Evolutionary conservation across 2,329 filamentous ascomycete genomes (phyloP).

Genomic region (Exophiala lecanii-corni): DNA sequence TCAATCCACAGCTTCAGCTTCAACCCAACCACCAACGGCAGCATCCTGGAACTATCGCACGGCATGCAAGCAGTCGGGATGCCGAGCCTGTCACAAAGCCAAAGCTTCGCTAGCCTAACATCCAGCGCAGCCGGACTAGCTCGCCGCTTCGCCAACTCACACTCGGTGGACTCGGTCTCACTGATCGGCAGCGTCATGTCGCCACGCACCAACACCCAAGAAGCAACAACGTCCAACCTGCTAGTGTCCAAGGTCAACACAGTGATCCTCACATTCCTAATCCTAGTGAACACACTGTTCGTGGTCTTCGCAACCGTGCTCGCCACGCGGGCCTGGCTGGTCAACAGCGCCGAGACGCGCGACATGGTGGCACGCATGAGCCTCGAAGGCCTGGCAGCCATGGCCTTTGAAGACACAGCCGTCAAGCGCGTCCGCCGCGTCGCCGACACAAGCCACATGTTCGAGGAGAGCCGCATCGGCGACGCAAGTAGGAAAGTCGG

Average conservation of each 20-base stretch:
- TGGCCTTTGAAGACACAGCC: constrained; percentile 9
- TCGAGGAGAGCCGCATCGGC: constrained; percentile 12
- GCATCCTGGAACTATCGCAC: constrained; percentile 7
- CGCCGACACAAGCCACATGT: constrained; percentile 4
- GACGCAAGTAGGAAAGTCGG: constrained; percentile 5
- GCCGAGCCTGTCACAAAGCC: constrained; percentile 1
- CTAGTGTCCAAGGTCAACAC: constrained; percentile 3
- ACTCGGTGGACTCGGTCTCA: background rate
- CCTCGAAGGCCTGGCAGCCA: constrained; percentile 8
- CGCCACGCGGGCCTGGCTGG: constrained; percentile 3
- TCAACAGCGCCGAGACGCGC: constrained; percentile 1
- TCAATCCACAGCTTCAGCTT: constrained; percentile 1
- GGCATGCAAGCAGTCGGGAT: constrained; percentile 9
- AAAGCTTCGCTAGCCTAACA: constrained; percentile 6
- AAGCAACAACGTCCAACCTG: background rate
- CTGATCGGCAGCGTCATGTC: constrained; percentile 2
- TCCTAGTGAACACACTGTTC: constrained; percentile 4
- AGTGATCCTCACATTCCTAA: constrained; percentile 1
- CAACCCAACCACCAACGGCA: constrained; percentile 9
- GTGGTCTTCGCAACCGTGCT: constrained; percentile 6
- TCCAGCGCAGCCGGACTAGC: background rate
- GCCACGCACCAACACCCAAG: background rate
- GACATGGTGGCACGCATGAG: constrained; percentile 11
- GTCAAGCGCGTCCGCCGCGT: constrained; percentile 6
- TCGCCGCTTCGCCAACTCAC: constrained; percentile 1